Base-by-base conservation (phyloP, 371 early-diverging fungal genomes). In the Apophysomyces ossiformis region DNA sequence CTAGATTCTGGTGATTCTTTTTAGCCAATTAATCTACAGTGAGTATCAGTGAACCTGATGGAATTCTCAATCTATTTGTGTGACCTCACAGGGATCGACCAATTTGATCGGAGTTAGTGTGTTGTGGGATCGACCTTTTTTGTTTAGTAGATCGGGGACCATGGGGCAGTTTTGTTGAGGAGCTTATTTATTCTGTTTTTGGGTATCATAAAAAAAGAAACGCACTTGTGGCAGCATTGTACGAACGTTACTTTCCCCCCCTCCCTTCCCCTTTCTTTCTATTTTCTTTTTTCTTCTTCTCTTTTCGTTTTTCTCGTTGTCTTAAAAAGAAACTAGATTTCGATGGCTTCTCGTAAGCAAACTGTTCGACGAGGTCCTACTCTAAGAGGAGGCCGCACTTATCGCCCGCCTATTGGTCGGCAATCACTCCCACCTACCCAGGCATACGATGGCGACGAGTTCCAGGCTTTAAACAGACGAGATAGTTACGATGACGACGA, bases 401-500 rank as follows among this genome's bases (percentile, higher is more conserved):
- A 66, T 37, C 61, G 76, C 39, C 72, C 79, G 41, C 63, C 72
- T 11, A 71, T 71, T 39, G 75, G 78, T 26, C 69, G 70, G 58
- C 58, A 41, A 32, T 32, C 65, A 16, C 60, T 56, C 57, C 57
- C 65, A 8, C 38, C 61, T n/a, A 50, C 6, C 37, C 38, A 56
- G 16, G 38, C 57, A 35, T 50, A 59, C 50, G 76, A 78, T 41
- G 76, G 72, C n/a, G 78, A 78, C 64, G 78, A 77, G 38, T 73
- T 54, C 36, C 47, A 63, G 43, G 41, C 39, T n/a, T 18, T 43
- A 16, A 60, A 60, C 8, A 41, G 44, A 21, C 41, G 60, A 8
- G 37, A 18, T 18, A 45, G 43, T 21, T 32, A 8, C 13, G 45
- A 35, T 11, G 39, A 43, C 9, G 44, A 32, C 1, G 43, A 45